Base-by-base conservation (phyloP, 768 basidiomycete species). In the Auricularia cornea region DNA sequence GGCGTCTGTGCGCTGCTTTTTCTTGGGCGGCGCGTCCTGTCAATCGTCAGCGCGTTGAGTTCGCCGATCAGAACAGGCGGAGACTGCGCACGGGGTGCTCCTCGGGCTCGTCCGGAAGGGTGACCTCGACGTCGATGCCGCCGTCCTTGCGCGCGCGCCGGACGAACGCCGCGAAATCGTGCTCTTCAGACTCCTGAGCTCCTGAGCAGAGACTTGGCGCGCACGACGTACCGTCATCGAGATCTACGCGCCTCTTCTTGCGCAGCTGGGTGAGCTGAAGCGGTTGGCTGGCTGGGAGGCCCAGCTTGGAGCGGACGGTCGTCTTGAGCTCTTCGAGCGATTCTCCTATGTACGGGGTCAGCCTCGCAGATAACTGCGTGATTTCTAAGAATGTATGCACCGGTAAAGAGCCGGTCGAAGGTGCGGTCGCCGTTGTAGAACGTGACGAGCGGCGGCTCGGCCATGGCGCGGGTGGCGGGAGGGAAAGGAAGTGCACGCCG, bases 91-190 rank as follows among this genome's bases (percentile, higher is more conserved):
- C 44, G 5, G 23, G 59, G 38, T 59, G 35, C 26, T 84, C 76
- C 62, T 78, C 71, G n/a, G n/a, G n/a, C n/a, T n/a, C n/a, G 30
- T 82, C 76, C 60, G 77, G 70, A 2, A 76, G 72, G 26, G 63
- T 40, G 32, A 65, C 62, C 30, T 51, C 56, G 18, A 68, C 52
- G 35, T 69, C 65, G 20, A 66, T 60, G 41, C 63, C 33, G 44
- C 72, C 62, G 18, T 71, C 67, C 10, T 76, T 69, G 60, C 73
- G 74, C 26, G 84, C 77, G 40, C 82, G 72, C 16, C 80, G 75
- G 63, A 75, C 73, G 72, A 92, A 89, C 2, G 89, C 89, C 61
- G 87, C 85, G 66, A 90, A 92, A 72, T 92, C 90, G 41, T 88
- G 90, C 52, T 90, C 90, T 92, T 66, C 35, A 26, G 48, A 44